Conservation (phyloP, 805 yeast species). For the Metschnikowia santaceciliae region DNA sequence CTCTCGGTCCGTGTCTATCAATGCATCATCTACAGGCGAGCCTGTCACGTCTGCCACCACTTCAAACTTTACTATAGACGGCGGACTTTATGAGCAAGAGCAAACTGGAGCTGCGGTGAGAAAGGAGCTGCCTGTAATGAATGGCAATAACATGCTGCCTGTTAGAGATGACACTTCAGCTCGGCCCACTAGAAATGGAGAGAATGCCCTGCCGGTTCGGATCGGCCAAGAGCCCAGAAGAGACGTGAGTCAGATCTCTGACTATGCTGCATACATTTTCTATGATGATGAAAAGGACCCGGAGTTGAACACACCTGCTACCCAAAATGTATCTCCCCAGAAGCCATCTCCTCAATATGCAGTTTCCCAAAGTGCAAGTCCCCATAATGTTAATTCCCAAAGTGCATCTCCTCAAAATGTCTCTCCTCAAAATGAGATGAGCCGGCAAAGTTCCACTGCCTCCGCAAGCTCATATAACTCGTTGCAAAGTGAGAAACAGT, state of each 20-base stretch:
- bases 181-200: background rate
- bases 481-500: conserved; percentile 26
- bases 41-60: background rate
- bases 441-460: conserved; percentile 2
- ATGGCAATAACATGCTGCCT: too few species aligned
- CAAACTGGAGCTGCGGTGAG: too few species aligned
- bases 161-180: too few species aligned
- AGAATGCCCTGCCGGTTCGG: background rate
- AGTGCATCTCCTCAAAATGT: background rate
- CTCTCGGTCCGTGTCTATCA: conserved; percentile 14
- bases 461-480: conserved; percentile 26
- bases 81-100: too few species aligned
- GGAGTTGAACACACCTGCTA: too few species aligned
- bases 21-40: conserved; percentile 4
- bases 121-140: too few species aligned
- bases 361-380: too few species aligned
- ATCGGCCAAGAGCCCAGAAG: background rate
- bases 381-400: too few species aligned
- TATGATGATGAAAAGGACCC: conserved; percentile 1
- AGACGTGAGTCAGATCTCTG: conserved; percentile 12
- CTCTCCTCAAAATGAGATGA: background rate
- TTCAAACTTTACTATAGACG: background rate
- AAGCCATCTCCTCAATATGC: too few species aligned
- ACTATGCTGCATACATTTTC: conserved; percentile 15
- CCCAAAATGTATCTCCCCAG: background rate